phyloP scores from a whole-genome alignment of 768 basidiomycete species.

The Trametes meyenii region DNA sequence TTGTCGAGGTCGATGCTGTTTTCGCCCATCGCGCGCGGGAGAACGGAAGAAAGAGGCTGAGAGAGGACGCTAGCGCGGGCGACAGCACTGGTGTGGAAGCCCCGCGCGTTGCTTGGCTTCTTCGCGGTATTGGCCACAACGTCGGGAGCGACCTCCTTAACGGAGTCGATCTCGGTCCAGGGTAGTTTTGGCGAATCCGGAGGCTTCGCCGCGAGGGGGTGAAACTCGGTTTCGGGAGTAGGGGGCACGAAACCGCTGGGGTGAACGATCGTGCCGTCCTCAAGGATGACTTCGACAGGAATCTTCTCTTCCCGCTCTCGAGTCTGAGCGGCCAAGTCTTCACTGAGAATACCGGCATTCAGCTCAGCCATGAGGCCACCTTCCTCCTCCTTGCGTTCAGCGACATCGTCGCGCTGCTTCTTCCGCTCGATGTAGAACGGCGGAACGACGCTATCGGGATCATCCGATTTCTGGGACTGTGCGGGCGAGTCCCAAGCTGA shows the following conservation, averaged over 20 bases:
- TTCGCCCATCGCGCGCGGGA: not conserved
- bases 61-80: constrained; percentile 15
- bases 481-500: constrained; percentile 24
- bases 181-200: constrained; percentile 19
- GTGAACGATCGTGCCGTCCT: constrained; percentile 25
- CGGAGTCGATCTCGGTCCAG: constrained; percentile 21
- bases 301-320: constrained; percentile 32
- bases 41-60: not conserved
- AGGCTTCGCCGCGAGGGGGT: constrained; percentile 25
- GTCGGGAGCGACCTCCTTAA: not conserved
- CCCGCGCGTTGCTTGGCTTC: constrained; percentile 15
- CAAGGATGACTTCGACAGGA: constrained; percentile 30
- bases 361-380: constrained; percentile 34
- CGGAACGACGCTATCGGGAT: constrained; percentile 26
- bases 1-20: not conserved
- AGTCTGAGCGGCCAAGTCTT: constrained; percentile 30
- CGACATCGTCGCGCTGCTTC: constrained; percentile 26
- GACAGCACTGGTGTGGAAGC: constrained; percentile 29
- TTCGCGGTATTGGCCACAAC: not conserved
- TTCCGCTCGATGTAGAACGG: constrained; percentile 31
- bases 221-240: constrained; percentile 31
- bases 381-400: constrained; percentile 30
- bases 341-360: constrained; percentile 30
- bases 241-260: constrained; percentile 33
- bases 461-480: not conserved